phyloP scores from a whole-genome alignment of 2,329 filamentous ascomycete genomes.

The Fusarium sp. region DNA sequence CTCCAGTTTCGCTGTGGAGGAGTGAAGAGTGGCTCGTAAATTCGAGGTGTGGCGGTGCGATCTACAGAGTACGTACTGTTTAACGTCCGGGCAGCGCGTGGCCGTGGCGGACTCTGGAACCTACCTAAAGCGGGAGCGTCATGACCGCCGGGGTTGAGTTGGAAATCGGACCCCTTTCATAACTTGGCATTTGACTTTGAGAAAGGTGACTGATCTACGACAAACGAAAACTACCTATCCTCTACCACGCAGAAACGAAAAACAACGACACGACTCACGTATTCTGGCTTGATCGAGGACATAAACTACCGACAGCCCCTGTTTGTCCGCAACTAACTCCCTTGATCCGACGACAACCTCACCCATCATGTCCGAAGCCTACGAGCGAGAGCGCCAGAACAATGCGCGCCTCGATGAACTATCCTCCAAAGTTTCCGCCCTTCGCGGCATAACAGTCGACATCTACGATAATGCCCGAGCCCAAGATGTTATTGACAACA shows the following conservation, averaged over 20 bases:
- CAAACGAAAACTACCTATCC: background rate
- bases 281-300: background rate
- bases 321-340: background rate
- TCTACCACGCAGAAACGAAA: background rate
- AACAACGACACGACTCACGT: background rate
- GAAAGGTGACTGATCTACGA: background rate
- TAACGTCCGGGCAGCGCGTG: background rate
- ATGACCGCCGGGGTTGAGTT: conserved; percentile 23
- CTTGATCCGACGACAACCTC: background rate
- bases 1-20: conserved; percentile 4
- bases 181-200: conserved; percentile 14
- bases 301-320: conserved; percentile 6
- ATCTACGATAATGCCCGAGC: conserved; percentile 96
- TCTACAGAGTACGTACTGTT: conserved; percentile 22
- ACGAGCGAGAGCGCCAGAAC: conserved; percentile 89
- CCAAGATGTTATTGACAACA: conserved; percentile 88
- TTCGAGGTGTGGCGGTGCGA: conserved; percentile 30
- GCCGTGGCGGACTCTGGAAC: conserved; percentile 30
- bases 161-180: conserved; percentile 37
- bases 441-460: conserved; percentile 94
- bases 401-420: conserved; percentile 94
- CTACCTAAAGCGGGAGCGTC: conserved; percentile 21
- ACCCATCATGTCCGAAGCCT: conserved; percentile 75
- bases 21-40: conserved; percentile 6
- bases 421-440: conserved; percentile 87